Evolutionary conservation across 208 protist species (phyloP).

Genomic region (Leishmania arabica): DNA sequence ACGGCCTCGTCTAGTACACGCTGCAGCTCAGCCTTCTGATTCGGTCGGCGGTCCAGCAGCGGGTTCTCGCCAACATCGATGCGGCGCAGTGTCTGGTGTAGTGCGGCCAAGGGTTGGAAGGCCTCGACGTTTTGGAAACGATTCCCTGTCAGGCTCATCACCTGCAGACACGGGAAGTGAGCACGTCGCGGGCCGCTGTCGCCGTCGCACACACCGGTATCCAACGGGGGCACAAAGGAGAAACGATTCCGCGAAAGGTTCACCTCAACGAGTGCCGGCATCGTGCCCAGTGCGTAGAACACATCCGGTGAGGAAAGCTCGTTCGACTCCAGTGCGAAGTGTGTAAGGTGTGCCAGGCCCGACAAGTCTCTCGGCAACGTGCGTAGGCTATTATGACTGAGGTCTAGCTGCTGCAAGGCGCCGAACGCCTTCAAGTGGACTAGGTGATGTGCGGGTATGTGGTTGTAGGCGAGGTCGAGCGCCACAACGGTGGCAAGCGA

Average conservation of each 20-base stretch:
- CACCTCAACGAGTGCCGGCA: conserved; percentile 83
- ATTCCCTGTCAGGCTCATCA: conserved; percentile 71
- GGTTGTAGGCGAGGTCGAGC: conserved; percentile 90
- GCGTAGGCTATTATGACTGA: conserved; percentile 82
- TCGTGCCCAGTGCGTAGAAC: conserved; percentile 75
- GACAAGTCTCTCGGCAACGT: conserved; percentile 73
- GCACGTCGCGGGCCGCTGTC: conserved; percentile 35
- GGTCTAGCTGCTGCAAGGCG: conserved; percentile 74
- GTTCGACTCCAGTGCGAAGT: conserved; percentile 86
- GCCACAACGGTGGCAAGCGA: conserved; percentile 40
- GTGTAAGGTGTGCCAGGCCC: conserved; percentile 70
- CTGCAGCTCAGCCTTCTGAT: conserved; percentile 31
- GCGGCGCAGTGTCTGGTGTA: conserved; percentile 65
- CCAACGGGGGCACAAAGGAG: conserved; percentile 52
- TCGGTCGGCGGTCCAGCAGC: conserved; percentile 30
- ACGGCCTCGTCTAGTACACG: conserved; percentile 52
- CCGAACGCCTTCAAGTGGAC: conserved; percentile 63
- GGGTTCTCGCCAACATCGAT: conserved; percentile 73
- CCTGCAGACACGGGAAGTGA: conserved; percentile 74
- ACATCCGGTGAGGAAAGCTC: conserved; percentile 46
- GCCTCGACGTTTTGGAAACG: conserved; percentile 41
- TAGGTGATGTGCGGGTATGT: conserved; percentile 58
- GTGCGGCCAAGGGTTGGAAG: conserved; percentile 53
- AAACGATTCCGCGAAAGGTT: conserved; percentile 86
- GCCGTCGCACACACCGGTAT: conserved; percentile 1